Conservation (phyloP, 1,284 basidiomycete genomes). For the Ganoderma lingzhi region DNA sequence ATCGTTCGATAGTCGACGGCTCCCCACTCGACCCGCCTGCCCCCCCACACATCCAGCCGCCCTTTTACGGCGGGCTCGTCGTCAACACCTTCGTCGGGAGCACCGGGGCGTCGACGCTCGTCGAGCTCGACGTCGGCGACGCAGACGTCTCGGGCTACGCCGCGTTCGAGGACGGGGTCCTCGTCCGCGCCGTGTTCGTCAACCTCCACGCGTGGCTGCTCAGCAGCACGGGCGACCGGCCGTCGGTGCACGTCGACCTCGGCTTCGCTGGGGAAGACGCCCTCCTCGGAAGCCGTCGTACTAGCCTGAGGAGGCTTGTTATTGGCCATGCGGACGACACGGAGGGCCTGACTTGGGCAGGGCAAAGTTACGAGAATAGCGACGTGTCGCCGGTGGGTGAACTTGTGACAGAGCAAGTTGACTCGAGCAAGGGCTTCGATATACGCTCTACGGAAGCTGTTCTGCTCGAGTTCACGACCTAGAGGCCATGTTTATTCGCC, state of each 20-base stretch:
- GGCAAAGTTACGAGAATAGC: conserved; percentile 68
- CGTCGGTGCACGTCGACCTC: conserved; percentile 54
- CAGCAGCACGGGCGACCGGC: conserved; percentile 42
- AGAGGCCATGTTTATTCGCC: background rate
- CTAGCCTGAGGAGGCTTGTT: conserved; percentile 22
- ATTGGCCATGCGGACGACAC: conserved; percentile 64
- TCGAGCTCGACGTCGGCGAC: conserved; percentile 60
- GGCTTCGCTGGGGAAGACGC: conserved; percentile 16
- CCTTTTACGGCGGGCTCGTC: conserved; percentile 67
- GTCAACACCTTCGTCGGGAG: conserved; percentile 51
- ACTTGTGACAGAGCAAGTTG: conserved; percentile 44
- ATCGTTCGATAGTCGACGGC: conserved; percentile 59
- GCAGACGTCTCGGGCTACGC: conserved; percentile 66
- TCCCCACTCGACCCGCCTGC: conserved; percentile 53
- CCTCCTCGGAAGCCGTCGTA: conserved; percentile 1
- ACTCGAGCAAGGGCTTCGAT: conserved; percentile 55
- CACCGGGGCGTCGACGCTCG: conserved; percentile 47
- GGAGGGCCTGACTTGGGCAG: conserved; percentile 65
- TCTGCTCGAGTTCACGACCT: conserved; percentile 44
- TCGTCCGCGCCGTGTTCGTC: conserved; percentile 62
- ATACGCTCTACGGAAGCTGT: conserved; percentile 65
- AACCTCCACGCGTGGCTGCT: conserved; percentile 62
- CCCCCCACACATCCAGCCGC: conserved; percentile 62
- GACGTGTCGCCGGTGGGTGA: conserved; percentile 55
- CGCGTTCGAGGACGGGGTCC: conserved; percentile 56